Percentiles rank a stretch among this genome's conserved stretches.
These are phyloP conservation scores for Aureobasidium sp. DNA, from an alignment of 2,329 filamentous ascomycete species.

Conservation along the genomic window DNA sequence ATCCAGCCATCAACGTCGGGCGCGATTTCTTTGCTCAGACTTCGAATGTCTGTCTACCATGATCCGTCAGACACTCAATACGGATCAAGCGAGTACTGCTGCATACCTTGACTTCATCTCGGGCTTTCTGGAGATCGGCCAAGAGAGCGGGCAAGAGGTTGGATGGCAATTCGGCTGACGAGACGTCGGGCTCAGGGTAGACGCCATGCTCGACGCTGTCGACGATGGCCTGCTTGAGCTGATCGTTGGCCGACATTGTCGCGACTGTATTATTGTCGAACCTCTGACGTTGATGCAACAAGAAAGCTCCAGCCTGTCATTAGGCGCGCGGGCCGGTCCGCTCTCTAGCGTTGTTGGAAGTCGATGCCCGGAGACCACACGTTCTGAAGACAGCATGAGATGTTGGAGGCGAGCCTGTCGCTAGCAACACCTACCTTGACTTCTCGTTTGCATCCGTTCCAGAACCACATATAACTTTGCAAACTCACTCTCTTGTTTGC, in stretches of 20 bases:
- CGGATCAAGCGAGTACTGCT: constrained; percentile 26
- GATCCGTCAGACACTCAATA: not conserved
- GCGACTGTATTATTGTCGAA: not conserved
- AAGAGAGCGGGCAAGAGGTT: constrained; percentile 44
- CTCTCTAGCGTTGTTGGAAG: not conserved
- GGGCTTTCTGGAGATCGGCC: constrained; percentile 44
- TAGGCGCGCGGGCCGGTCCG: constrained; percentile 3
- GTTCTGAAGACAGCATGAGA: not conserved
- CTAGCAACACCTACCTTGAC: not conserved
- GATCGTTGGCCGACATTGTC: constrained; percentile 1
- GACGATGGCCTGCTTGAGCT: constrained; percentile 45
- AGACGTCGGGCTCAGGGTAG: constrained; percentile 52
- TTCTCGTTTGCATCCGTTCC: not conserved
- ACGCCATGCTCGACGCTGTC: constrained; percentile 52
- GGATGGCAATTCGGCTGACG: constrained; percentile 43
- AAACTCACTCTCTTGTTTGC: not conserved
- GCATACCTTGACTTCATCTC: constrained; percentile 47
- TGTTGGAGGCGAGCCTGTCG: not conserved
- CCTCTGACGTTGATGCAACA: constrained; percentile 2
- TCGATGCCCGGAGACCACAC: not conserved
- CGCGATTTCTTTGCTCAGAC: constrained; percentile 67
- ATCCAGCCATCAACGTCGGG: constrained; percentile 83
- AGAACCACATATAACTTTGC: not conserved
- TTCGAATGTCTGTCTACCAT: constrained; percentile 60
- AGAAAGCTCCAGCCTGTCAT: constrained; percentile 8